Percentiles rank a stretch among this genome's conserved stretches.
Conservation (phyloP, 2,329 filamentous ascomycete genomes). For the Microthyrium microscopicum region DNA sequence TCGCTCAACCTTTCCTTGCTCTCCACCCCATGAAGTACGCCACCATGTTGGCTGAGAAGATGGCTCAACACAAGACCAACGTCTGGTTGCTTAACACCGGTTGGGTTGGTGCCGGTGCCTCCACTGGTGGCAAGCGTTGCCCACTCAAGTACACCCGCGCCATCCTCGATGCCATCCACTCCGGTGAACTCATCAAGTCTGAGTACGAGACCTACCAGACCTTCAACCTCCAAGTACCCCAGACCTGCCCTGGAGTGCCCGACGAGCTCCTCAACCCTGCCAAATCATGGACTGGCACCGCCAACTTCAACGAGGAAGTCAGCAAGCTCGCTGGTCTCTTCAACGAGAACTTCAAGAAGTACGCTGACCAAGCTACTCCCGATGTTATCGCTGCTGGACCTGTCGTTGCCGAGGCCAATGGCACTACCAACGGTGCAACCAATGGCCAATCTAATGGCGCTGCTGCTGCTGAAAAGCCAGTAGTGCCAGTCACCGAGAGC, state of each 20-base stretch:
- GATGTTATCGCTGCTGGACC: slow-evolving; percentile 31
- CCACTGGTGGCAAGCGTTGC: slow-evolving; percentile 89
- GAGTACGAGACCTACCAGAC: slow-evolving; percentile 91
- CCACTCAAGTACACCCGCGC: slow-evolving; percentile 97
- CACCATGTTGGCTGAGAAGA: slow-evolving; percentile 97
- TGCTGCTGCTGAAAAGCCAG: background rate
- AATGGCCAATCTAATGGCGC: too few species aligned
- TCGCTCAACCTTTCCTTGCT: slow-evolving; percentile 96
- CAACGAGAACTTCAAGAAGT: slow-evolving; percentile 96
- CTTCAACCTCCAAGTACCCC: slow-evolving; percentile 96
- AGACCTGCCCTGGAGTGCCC: slow-evolving; percentile 74
- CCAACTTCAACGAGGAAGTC: slow-evolving; percentile 75
- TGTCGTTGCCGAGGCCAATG: slow-evolving; percentile 8
- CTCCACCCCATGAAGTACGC: slow-evolving; percentile 99
- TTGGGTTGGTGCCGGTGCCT: slow-evolving; percentile 84
- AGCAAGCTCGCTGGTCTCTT: slow-evolving; percentile 81
- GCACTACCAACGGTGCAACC: too few species aligned
- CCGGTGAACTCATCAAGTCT: slow-evolving; percentile 77
- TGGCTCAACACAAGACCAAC: slow-evolving; percentile 83
- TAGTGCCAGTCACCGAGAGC: background rate
- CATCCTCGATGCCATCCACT: slow-evolving; percentile 96
- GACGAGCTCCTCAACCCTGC: slow-evolving; percentile 86
- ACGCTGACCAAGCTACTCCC: slow-evolving; percentile 53
- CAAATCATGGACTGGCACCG: slow-evolving; percentile 73
- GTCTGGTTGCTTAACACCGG: slow-evolving; percentile 98